Percentiles rank a stretch among this genome's conserved stretches.
phyloP scores from a whole-genome alignment of 2,329 filamentous ascomycete species.

The Didymella sp. region DNA sequence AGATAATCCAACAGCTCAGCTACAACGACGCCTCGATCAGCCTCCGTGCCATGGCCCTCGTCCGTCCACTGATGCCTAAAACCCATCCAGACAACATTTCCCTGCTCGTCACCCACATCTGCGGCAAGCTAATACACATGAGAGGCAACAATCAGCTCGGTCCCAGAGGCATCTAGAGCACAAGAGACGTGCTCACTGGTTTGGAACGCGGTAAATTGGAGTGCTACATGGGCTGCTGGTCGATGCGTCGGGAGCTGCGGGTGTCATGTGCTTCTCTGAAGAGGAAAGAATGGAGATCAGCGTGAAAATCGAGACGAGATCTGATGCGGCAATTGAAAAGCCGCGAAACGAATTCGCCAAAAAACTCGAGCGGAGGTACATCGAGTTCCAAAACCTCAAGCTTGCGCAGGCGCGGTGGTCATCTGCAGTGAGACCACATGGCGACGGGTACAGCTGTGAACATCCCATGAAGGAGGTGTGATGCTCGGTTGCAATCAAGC shows the following conservation, averaged over 20 bases:
- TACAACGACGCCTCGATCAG: neutral
- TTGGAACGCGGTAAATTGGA: neutral
- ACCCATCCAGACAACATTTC: neutral
- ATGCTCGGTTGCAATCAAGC: neutral
- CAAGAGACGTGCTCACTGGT: neutral
- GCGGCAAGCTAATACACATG: neutral
- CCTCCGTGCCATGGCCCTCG: neutral
- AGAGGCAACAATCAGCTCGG: neutral
- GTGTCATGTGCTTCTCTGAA: neutral
- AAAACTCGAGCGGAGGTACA: neutral
- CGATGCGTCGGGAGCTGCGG: neutral
- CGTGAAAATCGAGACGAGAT: neutral
- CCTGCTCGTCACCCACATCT: neutral
- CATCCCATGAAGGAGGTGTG: neutral
- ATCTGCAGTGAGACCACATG: neutral
- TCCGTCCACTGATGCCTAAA: neutral
- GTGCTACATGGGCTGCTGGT: constrained; percentile 2
- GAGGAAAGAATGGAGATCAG: neutral
- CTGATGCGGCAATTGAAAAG: neutral
- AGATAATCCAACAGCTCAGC: neutral
- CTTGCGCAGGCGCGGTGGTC: neutral
- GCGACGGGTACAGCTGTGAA: neutral
- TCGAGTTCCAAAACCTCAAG: neutral
- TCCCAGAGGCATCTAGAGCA: neutral
- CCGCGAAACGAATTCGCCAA: neutral